These are phyloP conservation scores for Cercospora nicotianae DNA, from an alignment of 2,329 filamentous ascomycete species.

Conservation along the genomic window DNA sequence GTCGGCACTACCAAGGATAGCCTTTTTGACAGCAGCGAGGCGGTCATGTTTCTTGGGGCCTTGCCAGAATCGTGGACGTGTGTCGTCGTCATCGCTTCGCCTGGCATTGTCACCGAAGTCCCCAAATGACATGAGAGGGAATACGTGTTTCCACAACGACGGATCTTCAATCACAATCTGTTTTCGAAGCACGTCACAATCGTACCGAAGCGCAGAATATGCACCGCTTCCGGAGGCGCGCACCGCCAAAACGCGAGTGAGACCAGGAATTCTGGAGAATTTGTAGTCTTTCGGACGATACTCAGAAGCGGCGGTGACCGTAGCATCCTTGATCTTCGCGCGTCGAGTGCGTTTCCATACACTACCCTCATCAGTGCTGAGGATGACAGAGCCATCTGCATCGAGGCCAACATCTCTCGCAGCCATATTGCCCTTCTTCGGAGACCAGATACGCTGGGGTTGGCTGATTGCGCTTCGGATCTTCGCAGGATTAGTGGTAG, in stretches of 20 bases:
- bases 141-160: conserved; percentile 71
- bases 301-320: conserved; percentile 51
- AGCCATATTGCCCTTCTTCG: conserved; percentile 79
- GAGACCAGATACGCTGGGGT: conserved; percentile 83
- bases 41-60: conserved; percentile 48
- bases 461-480: conserved; percentile 78
- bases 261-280: conserved; percentile 83
- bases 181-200: conserved; percentile 76
- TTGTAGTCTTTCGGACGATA: conserved; percentile 85
- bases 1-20: conserved; percentile 63
- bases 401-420: conserved; percentile 84
- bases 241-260: conserved; percentile 81
- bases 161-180: conserved; percentile 67
- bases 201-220: conserved; percentile 82
- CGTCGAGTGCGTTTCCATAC: conserved; percentile 89
- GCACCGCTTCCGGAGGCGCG: conserved; percentile 87
- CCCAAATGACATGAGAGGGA: conserved; percentile 66
- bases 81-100: conserved; percentile 46
- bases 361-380: conserved; percentile 87
- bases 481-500: conserved; percentile 89
- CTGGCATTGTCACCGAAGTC: conserved; percentile 49
- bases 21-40: conserved; percentile 55
- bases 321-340: conserved; percentile 71
- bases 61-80: conserved; percentile 51
- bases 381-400: conserved; percentile 90